These are phyloP conservation scores for Volvariella surrecta DNA, from an alignment of 1,284 basidiomycete species.

Conservation along the genomic window DNA sequence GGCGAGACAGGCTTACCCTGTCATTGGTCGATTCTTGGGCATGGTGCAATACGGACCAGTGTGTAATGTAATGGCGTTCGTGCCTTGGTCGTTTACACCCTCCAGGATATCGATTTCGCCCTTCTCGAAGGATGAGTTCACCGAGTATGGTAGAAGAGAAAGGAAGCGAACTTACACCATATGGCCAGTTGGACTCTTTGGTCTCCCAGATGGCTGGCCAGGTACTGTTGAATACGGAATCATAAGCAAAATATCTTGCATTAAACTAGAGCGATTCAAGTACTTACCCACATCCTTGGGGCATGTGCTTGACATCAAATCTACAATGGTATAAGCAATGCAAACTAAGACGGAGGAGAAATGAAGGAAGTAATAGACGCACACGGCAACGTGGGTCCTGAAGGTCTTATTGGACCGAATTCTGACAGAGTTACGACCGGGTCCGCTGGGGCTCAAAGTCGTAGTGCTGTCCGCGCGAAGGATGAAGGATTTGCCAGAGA, in stretches of 20 bases:
- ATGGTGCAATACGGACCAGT: slow-evolving; percentile 19
- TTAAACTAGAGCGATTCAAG: too few relatives aligned
- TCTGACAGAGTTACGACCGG: slow-evolving; percentile 21
- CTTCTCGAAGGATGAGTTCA: slow-evolving; percentile 11
- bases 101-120: slow-evolving; percentile 14
- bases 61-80: slow-evolving; percentile 21
- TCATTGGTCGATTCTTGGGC: slow-evolving; percentile 14
- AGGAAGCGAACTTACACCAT: slow-evolving; percentile 12
- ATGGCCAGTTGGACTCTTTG: slow-evolving; percentile 16
- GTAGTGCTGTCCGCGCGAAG: slow-evolving; percentile 34
- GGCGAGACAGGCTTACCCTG: slow-evolving; percentile 11
- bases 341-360: not conserved
- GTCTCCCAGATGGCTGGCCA: slow-evolving; percentile 24
- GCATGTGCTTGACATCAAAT: slow-evolving; percentile 22
- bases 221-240: slow-evolving; percentile 9
- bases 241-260: not conserved
- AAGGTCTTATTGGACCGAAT: slow-evolving; percentile 18
- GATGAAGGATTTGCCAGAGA: slow-evolving; percentile 21
- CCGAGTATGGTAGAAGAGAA: not conserved
- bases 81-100: slow-evolving; percentile 26
- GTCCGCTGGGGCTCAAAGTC: slow-evolving; percentile 24
- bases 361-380: slow-evolving; percentile 6
- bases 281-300: slow-evolving; percentile 22
- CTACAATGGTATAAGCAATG: slow-evolving; percentile 7
- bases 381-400: slow-evolving; percentile 20